These are phyloP conservation scores for Leavenworthia alabamica DNA, from an alignment of 345 rosid genomes.

Conservation along the genomic window DNA sequence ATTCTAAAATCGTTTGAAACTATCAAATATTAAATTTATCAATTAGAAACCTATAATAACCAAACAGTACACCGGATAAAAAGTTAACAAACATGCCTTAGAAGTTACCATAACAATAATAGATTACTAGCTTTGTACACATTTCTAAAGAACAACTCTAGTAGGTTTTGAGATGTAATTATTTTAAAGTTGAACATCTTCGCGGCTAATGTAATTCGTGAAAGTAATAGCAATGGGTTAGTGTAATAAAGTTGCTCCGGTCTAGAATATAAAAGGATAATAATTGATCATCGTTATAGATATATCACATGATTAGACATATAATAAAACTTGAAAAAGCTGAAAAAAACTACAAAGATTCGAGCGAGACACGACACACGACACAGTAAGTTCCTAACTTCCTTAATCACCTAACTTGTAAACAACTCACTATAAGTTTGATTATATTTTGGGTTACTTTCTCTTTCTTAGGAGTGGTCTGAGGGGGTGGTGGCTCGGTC, in stretches of 20 bases:
- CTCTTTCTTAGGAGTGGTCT: not conserved
- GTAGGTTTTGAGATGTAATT: not conserved
- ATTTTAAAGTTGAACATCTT: not conserved
- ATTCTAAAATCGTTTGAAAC: not conserved
- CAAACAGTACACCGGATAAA: not conserved
- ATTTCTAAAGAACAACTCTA: not conserved
- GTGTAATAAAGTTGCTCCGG: not conserved
- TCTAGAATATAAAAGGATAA: not conserved
- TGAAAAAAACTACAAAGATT: not conserved
- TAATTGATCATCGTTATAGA: not conserved
- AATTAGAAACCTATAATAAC: not conserved
- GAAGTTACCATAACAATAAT: not conserved
- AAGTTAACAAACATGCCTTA: not conserved
- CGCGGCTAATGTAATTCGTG: not conserved
- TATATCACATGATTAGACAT: not conserved
- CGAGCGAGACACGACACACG: not conserved
- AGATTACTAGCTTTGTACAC: not conserved
- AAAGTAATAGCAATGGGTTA: not conserved
- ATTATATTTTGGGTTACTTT: not conserved
- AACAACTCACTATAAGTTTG: not conserved
- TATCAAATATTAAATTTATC: not conserved
- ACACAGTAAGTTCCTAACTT: constrained; percentile 7
- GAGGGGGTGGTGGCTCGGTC: not conserved
- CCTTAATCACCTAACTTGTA: not conserved
- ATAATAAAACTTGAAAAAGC: not conserved